Evolutionary conservation across 2,329 filamentous ascomycete species (phyloP), one percentile per base, ranked within the genome.

Genomic region (Diaporthe sp.): DNA sequence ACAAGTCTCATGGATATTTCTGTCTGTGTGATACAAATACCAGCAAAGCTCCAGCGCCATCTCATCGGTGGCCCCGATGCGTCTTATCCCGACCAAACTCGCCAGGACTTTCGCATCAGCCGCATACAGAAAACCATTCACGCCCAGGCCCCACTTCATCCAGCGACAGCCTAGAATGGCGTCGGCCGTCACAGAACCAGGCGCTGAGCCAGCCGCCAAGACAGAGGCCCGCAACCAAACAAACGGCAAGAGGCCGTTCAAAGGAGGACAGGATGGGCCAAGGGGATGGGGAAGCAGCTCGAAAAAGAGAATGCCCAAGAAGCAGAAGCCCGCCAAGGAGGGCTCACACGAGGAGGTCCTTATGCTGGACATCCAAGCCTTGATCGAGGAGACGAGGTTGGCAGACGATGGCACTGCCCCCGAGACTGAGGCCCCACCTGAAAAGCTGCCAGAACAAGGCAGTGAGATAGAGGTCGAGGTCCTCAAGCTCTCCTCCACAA

Each of bases 401-500:
- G 49, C 81, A 7, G 79, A 81, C 28, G 78, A 78, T 34, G 78
- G 81, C 19, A 78, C 78, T 51, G 81, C 82, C 9, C 81, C 82
- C 5, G 77, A 79, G 8, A 80, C 78, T 4, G 81, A 82, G 1
- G 78, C 78, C 4, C 37, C 22, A 37, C 74, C 67, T 22, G 75
- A 71, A 17, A 74, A 57, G 1, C 85, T 95, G 2, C 94, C 94
- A 1, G 90, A 93, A 78, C 87, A 88, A 53, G 94, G 94, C 75
- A 89, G 91, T 8, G 94, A 98, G 82, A 91, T 97, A 55, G 93
- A 98, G 72, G 90, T 98, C 55, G 92, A 93, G n/a, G 92, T 98
- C 75, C 84, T 92, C 9, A 91, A 94, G 78, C 88, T 98, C 46
- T 98, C 96, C 0, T 98, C 96, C 0, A 98, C 95, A 0, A 97